These are phyloP conservation scores for Eustoma russellianum DNA, from an alignment of 257 asterid genomes.

Conservation along the genomic window DNA sequence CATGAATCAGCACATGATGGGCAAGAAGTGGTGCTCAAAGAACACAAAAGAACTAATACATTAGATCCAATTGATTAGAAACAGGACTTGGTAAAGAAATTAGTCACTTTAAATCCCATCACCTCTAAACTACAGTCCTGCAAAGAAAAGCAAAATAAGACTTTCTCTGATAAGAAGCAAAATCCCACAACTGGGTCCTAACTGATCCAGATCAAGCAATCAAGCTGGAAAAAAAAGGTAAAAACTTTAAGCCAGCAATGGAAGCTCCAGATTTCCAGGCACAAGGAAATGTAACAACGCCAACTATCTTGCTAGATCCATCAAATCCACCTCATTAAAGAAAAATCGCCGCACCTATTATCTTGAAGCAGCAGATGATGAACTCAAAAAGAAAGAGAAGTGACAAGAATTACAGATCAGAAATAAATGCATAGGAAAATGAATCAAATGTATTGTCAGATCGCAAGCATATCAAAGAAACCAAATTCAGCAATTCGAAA, in stretches of 20 bases:
- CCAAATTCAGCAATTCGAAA: conserved; percentile 8
- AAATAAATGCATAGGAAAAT: background rate
- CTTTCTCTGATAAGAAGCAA: background rate
- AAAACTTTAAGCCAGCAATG: too few species aligned
- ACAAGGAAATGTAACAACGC: background rate
- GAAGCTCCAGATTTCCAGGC: background rate
- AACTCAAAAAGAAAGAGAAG: background rate
- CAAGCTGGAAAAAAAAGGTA: background rate
- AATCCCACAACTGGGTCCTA: background rate
- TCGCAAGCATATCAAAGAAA: conserved; percentile 1
- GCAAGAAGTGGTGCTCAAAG: background rate
- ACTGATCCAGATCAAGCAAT: conserved; percentile 1
- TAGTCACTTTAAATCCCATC: background rate
- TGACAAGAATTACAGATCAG: conserved; percentile 14
- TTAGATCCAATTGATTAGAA: background rate
- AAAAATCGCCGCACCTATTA: background rate
- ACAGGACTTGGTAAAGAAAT: background rate
- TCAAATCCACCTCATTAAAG: background rate
- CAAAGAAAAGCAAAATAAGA: background rate
- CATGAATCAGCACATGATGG: background rate
- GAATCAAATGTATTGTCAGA: conserved; percentile 9
- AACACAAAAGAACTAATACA: background rate
- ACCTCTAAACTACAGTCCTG: background rate
- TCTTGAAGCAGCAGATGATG: too few species aligned
- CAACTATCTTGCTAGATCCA: background rate